Percentiles rank a stretch among this genome's conserved stretches.
Evolutionary conservation across 306 rosid genomes (phyloP).

Genomic region (Styphnolobium japonicum): DNA sequence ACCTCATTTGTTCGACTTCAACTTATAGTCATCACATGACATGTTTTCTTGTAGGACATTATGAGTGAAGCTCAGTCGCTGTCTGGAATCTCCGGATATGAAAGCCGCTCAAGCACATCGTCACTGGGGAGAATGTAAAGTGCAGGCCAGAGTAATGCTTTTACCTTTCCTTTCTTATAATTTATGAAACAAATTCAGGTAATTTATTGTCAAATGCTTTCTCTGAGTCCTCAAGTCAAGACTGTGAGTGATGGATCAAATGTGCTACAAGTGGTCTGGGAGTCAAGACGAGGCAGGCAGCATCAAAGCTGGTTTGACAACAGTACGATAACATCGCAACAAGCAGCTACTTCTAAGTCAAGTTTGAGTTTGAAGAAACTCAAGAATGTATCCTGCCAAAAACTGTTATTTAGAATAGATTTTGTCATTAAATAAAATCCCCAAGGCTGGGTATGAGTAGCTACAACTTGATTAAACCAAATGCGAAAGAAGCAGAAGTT

Average conservation of each 20-base stretch:
- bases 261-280: neutral
- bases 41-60: constrained; percentile 37
- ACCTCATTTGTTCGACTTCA: neutral
- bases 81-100: constrained; percentile 40
- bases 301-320: neutral
- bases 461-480: neutral
- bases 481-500: neutral
- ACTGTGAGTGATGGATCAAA: neutral
- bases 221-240: too few species aligned
- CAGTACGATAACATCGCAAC: neutral
- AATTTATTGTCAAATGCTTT: too few species aligned
- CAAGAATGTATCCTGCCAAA: neutral
- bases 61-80: constrained; percentile 30
- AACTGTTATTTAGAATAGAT: neutral
- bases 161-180: neutral
- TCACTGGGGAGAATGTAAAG: neutral
- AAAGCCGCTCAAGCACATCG: constrained; percentile 44
- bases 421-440: neutral
- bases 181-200: too few species aligned
- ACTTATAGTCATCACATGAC: neutral
- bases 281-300: neutral
- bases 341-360: neutral
- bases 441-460: neutral
- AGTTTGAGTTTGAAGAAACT: neutral
- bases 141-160: neutral